Conservation (phyloP, 306 rosid species). For the Dalbergia cochinchinensis region DNA sequence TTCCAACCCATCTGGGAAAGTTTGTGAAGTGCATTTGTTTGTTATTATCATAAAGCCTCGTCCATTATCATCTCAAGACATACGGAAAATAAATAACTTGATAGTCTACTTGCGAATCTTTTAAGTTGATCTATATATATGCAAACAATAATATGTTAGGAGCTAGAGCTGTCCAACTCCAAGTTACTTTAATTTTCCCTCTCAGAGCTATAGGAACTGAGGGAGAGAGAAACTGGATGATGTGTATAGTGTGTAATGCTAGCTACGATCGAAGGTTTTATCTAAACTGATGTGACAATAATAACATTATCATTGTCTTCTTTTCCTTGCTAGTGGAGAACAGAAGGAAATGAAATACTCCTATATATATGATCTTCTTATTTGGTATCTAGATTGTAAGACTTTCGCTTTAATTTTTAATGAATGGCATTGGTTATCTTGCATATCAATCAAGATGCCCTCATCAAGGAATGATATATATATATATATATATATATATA, state of each 20-base stretch:
- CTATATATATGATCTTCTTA: neutral
- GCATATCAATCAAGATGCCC: conserved; percentile 34
- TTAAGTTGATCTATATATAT: neutral
- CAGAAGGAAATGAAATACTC: conserved; percentile 42
- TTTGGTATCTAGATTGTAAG: conserved; percentile 14
- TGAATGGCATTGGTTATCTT: conserved; percentile 24
- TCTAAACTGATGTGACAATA: conserved; percentile 47
- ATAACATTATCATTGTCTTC: conserved; percentile 42
- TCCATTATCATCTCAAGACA: conserved; percentile 50
- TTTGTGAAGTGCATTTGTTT: conserved; percentile 48
- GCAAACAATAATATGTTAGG: neutral
- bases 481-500: neutral
- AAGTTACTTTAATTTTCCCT: neutral
- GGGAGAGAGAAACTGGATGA: neutral
- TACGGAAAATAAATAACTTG: conserved; percentile 40
- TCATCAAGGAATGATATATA: neutral
- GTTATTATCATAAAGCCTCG: conserved; percentile 41
- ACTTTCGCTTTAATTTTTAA: conserved; percentile 16
- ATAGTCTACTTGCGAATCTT: conserved; percentile 1
- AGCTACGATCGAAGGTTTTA: neutral
- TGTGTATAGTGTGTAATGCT: neutral
- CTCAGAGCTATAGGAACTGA: neutral
- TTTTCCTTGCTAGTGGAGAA: conserved; percentile 53
- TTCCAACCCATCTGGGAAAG: conserved; percentile 69
- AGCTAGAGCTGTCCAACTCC: neutral